Conservation (phyloP, 352 stramenopile species). For the Pythium phragmiticola region DNA sequence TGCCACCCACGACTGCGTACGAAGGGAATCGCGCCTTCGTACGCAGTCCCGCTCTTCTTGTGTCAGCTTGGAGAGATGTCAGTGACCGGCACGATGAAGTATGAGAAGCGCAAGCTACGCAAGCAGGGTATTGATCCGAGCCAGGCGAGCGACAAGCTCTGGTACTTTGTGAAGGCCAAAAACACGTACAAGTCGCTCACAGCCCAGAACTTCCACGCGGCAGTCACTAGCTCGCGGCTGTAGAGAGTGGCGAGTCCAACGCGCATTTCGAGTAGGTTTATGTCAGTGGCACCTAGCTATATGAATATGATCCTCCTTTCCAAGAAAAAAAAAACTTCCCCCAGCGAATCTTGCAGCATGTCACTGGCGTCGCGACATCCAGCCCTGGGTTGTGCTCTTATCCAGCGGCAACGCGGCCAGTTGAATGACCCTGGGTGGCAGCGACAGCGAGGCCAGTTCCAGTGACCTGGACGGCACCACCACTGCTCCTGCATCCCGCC, state of each 20-base stretch:
- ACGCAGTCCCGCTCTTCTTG: constrained; percentile 85
- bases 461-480: too few relatives aligned
- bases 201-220: constrained; percentile 46
- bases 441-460: too few relatives aligned
- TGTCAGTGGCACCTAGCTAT: too few relatives aligned
- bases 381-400: too few relatives aligned
- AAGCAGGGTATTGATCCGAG: constrained; percentile 76
- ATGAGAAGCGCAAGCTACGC: constrained; percentile 88
- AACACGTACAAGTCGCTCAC: constrained; percentile 56
- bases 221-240: constrained; percentile 2
- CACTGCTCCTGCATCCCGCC: too few relatives aligned
- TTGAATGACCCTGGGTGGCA: too few relatives aligned
- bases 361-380: too few relatives aligned
- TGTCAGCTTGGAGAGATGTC: constrained; percentile 67
- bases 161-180: constrained; percentile 51
- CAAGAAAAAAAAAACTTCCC: too few relatives aligned
- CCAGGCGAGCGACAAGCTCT: constrained; percentile 54
- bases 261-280: too few relatives aligned
- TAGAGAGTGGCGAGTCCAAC: neutral
- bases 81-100: constrained; percentile 91
- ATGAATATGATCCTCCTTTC: too few relatives aligned
- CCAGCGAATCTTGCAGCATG: too few relatives aligned
- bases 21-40: constrained; percentile 43
- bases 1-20: constrained; percentile 34
- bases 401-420: too few relatives aligned